phyloP scores from a whole-genome alignment of 108 stramenopile genomes.

The Fistulifera solaris region DNA sequence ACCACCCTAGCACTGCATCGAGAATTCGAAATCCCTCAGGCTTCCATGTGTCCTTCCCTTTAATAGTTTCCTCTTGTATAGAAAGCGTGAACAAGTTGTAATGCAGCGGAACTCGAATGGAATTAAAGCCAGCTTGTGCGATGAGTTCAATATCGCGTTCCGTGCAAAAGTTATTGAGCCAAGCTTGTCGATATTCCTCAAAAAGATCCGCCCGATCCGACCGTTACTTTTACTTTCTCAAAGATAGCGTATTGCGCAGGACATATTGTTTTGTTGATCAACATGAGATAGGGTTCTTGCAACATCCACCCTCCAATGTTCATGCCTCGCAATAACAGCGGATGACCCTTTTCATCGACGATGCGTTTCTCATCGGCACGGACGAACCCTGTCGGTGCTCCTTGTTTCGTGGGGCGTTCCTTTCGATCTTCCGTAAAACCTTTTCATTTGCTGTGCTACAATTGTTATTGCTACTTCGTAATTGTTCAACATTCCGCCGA shows the following conservation, averaged over 20 bases:
- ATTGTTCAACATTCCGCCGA: too few species aligned
- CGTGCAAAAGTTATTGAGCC: neutral
- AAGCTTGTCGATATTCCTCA: neutral
- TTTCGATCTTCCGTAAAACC: too few species aligned
- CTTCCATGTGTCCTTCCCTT: neutral
- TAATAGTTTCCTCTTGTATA: neutral
- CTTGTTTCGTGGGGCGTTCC: neutral
- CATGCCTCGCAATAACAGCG: neutral
- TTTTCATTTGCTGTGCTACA: too few species aligned
- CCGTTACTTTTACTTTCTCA: neutral
- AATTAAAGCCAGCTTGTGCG: neutral
- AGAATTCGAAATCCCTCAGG: neutral
- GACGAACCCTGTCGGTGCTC: neutral
- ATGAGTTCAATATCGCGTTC: neutral
- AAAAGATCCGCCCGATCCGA: neutral
- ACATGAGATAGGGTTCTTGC: neutral
- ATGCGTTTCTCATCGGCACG: neutral
- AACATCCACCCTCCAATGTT: conserved; percentile 1
- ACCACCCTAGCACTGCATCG: neutral
- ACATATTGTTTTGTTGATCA: neutral
- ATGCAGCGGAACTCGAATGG: conserved; percentile 1
- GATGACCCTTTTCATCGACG: neutral
- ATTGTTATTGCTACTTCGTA: too few species aligned
- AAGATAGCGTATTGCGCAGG: neutral
- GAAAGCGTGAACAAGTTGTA: conserved; percentile 1